Base-by-base conservation (phyloP, 306 rosid species). In the Castanea crenata region DNA sequence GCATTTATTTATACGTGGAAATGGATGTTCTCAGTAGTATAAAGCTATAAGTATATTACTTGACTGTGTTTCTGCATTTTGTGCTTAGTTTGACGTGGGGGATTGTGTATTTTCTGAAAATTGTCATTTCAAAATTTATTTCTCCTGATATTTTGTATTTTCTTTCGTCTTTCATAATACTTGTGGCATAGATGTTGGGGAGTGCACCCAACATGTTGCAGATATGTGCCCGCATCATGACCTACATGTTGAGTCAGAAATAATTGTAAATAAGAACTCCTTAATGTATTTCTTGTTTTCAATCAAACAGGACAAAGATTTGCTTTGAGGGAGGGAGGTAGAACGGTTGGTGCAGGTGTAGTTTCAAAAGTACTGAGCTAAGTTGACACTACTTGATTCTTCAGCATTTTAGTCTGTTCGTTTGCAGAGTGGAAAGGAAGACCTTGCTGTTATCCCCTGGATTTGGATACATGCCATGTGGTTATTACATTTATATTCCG, bases 291-390 rank as follows among this genome's bases (percentile, higher is more conserved):
- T 74, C 54, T 75, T 81, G 64, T 59, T 58, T 3, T 83, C 65
- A 55, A 21, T 77, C 68, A 77, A 74, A 52, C 94, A 96, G 99
- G 99, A 80, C 99, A 96, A 90, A 87, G 99, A 90, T 96, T 95
- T 93, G 98, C 98, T 51, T 87, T 96, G 85, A 90, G 99, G 86
- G 99, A 96, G 85, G 99, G 99, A 51, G 98, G 99, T 44, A 96
- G 99, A 86, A 96, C 99, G 6, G 99, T 96, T 64, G 99, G 99
- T 79, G 99, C 99, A 1, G 99, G 99, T 69, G 99, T 96, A 80
- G 99, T 96, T 70, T 93, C 99, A 5, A 96, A 96, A 91, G 92
- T 93, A 81, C 64, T 93, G 80, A 87, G 77, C 85, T 86, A 85
- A 89, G 84, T 34, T 67, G 72, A 31, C n/a, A 6, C 27, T 19